Evolutionary conservation across 139 green algal species (phyloP), one percentile per base, ranked within the genome.

Genomic region (Penium margaritaceum): DNA sequence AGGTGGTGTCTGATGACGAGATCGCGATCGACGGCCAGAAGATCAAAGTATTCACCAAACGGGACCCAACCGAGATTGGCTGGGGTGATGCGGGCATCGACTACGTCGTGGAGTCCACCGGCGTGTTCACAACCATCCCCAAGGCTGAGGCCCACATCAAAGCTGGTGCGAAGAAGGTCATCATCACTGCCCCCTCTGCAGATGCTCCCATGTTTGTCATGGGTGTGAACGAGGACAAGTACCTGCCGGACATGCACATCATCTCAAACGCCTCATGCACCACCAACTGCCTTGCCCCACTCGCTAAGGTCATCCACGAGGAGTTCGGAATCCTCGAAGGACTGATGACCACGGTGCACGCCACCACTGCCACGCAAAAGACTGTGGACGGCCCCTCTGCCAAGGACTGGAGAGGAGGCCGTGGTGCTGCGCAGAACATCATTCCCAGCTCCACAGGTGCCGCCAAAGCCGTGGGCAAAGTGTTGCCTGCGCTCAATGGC

Each of bases 341-440:
- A 6, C 85, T 96, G 3, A 97, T 97, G 91, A 97, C 91, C 65
- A 96, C 90, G 9, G 84, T 67, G 85, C 96, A 83, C 92, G 91
- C 92, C 47, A 91, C 89, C 43, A 97, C 92, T 27, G 91, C 92
- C 67, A 97, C 92, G 19, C 92, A 97, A 79, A 95, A 95, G 84
- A 96, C 92, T 17, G 92, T 97, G 43, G 92, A 97, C 79, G 92
- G 91, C 0, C 92, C 92, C 34, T 91, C 83, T 70, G 90, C 88
- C 81, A 97, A 97, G 88, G 92, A 97, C 87, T 97, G 92, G 92
- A 84, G 92, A 39, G 91, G 92, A 24, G 92, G 92, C 7, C 87
- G 92, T 63, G 88, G 86, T 19, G 90, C 89, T 9, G 83, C 81
- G 33, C 65, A 73, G 58, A 97, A 97, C 88, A 97, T 97, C 88